Conservation (phyloP, 805 yeast genomes). For the Jamesozyma spencerorum region DNA sequence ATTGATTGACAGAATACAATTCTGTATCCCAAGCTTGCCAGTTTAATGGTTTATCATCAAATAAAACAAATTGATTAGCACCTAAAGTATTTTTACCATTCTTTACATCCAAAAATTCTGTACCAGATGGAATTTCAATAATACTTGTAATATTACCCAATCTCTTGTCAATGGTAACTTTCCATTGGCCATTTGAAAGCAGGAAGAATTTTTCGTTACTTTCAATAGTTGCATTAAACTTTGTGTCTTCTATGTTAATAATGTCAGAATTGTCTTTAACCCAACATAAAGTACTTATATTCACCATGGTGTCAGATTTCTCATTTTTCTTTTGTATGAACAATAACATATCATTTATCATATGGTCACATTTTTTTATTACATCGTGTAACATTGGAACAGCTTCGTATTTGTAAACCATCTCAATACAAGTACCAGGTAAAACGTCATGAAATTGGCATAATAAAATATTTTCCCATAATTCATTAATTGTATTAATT, state of each 20-base stretch:
- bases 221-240: not conserved
- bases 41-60: constrained; percentile 82
- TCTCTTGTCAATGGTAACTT: constrained; percentile 42
- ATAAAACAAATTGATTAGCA: constrained; percentile 74
- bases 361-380: constrained; percentile 40
- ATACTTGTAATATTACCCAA: constrained; percentile 60
- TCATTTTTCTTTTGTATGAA: constrained; percentile 30
- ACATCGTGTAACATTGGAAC: constrained; percentile 63
- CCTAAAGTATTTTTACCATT: constrained; percentile 48
- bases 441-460: constrained; percentile 97
- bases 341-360: constrained; percentile 45
- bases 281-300: constrained; percentile 61
- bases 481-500: constrained; percentile 45
- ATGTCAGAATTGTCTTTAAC: constrained; percentile 1
- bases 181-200: constrained; percentile 53
- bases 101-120: constrained; percentile 59
- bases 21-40: constrained; percentile 99
- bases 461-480: constrained; percentile 84
- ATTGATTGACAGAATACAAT: constrained; percentile 71
- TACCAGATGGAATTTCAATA: constrained; percentile 44
- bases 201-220: constrained; percentile 35
- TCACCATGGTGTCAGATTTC: not conserved
- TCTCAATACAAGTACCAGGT: constrained; percentile 92
- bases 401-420: constrained; percentile 85
- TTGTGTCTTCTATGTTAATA: not conserved